Conservation (phyloP, 1,284 basidiomycete genomes). For the Fistulina hepatica region DNA sequence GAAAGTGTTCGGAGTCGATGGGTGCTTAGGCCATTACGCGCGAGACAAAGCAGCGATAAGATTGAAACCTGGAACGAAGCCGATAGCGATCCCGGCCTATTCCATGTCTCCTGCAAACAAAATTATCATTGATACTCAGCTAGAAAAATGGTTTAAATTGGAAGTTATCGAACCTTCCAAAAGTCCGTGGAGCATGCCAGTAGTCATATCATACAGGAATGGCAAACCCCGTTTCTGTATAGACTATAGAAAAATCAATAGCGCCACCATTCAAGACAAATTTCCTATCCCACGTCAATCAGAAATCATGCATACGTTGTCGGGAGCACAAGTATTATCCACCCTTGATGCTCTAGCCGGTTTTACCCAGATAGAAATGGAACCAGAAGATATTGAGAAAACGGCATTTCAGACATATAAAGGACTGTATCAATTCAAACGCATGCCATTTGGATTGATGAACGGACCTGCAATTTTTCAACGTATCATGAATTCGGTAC, state of each 20-base stretch:
- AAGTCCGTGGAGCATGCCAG: slow-evolving; percentile 26
- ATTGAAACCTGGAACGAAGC: slow-evolving; percentile 10
- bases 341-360: slow-evolving; percentile 29
- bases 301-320: slow-evolving; percentile 27
- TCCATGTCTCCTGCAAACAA: slow-evolving; percentile 22
- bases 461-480: slow-evolving; percentile 33
- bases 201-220: slow-evolving; percentile 24
- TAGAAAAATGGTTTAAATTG: slow-evolving; percentile 21
- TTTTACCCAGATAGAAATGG: slow-evolving; percentile 29
- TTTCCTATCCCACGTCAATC: slow-evolving; percentile 18
- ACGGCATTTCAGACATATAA: slow-evolving; percentile 28
- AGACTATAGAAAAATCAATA: slow-evolving; percentile 27
- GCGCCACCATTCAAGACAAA: slow-evolving; percentile 26
- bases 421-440: slow-evolving; percentile 29
- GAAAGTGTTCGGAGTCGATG: slow-evolving; percentile 20
- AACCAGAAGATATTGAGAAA: slow-evolving; percentile 21
- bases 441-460: slow-evolving; percentile 32
- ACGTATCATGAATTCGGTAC: slow-evolving; percentile 27
- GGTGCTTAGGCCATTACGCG: slow-evolving; percentile 16
- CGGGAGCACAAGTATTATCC: slow-evolving; percentile 24
- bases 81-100: slow-evolving; percentile 20
- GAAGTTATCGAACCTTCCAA: slow-evolving; percentile 25
- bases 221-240: slow-evolving; percentile 23
- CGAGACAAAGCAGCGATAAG: slow-evolving; percentile 15
- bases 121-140: slow-evolving; percentile 23